Base-by-base conservation (phyloP, 2,329 filamentous ascomycete species). In the Fusarium nodosum region DNA sequence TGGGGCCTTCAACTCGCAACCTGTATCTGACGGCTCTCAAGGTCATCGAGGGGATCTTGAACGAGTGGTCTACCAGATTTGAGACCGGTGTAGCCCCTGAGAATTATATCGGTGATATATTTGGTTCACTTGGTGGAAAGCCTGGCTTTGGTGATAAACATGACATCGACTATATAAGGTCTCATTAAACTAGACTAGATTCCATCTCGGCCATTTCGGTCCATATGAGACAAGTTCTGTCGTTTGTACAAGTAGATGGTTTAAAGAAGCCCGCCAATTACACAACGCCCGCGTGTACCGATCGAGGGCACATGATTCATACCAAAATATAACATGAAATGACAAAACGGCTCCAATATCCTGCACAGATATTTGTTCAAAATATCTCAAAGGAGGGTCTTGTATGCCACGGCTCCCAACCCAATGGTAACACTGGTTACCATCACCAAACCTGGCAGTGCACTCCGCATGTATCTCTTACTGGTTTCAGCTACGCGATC, bases 101-200 rank as follows among this genome's bases (percentile, higher is more conserved):
- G 6, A 72, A 68, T 28, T 72, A 71, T 4, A 58, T 72, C 3
- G 69, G 69, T 0, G 69, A 72, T 22, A 64, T 72, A 0, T 72
- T 72, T 58, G 69, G 69, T 1, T 72, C 69, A 0, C 54, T 72
- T 31, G 69, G 69, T 22, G 69, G 69, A 0, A 48, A 39, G 1
- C 69, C 69, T 2, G 58, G 60, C 5, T 72, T 72, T 41, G 66
- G 69, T 1, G 54, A 69, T 3, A 46, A 64, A 16, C 22, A 66
- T 5, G 42, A 24, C 3, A 10, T 46, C 3, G 45, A 66, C 11
- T n/a, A 64, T 15, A 31, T 51, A 30, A 24, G 22, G 7, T 64
- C 60, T 0, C 60, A 64, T 18, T 56, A 3, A 20, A 28, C 9
- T 26, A n/a, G 8, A 11, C 7, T 18, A 7, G 10, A 18, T 42